Percentiles rank a stretch among this genome's conserved stretches.
Evolutionary conservation across 345 rosid genomes (phyloP).

Genomic region (Brassica carinata): DNA sequence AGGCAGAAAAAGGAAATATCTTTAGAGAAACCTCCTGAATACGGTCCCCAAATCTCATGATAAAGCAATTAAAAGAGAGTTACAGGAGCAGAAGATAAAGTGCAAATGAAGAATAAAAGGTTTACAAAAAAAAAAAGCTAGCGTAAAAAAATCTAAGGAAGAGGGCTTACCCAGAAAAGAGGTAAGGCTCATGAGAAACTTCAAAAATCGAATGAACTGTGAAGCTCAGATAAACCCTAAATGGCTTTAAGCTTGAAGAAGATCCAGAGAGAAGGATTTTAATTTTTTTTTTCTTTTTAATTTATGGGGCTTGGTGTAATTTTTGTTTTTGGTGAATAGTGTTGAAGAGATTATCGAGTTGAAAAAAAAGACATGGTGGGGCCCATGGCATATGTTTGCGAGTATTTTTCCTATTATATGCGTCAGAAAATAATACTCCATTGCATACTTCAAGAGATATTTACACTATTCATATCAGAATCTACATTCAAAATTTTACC

Average conservation of each 20-base stretch:
- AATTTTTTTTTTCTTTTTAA: too few species aligned
- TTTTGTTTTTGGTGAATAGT: not conserved
- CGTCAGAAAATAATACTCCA: not conserved
- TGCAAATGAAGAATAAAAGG: not conserved
- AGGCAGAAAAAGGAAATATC: too few species aligned
- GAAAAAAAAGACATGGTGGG: not conserved
- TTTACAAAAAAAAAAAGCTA: not conserved
- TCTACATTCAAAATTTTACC: not conserved
- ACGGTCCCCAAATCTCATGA: conserved; percentile 4
- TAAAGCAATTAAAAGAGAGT: not conserved
- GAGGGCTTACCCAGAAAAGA: not conserved
- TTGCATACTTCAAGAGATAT: not conserved
- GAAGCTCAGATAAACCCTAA: not conserved
- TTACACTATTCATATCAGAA: not conserved
- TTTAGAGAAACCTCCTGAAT: not conserved
- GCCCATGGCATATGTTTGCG: not conserved
- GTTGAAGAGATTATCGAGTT: not conserved
- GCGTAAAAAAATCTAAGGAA: not conserved
- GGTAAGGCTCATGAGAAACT: not conserved
- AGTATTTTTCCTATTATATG: not conserved
- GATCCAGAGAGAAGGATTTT: not conserved
- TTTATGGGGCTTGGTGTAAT: not conserved
- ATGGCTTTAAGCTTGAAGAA: not conserved
- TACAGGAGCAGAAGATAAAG: not conserved
- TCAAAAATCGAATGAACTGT: not conserved